Conservation (phyloP, 2,329 filamentous ascomycete species). For the Hymenoscyphus linearis region DNA sequence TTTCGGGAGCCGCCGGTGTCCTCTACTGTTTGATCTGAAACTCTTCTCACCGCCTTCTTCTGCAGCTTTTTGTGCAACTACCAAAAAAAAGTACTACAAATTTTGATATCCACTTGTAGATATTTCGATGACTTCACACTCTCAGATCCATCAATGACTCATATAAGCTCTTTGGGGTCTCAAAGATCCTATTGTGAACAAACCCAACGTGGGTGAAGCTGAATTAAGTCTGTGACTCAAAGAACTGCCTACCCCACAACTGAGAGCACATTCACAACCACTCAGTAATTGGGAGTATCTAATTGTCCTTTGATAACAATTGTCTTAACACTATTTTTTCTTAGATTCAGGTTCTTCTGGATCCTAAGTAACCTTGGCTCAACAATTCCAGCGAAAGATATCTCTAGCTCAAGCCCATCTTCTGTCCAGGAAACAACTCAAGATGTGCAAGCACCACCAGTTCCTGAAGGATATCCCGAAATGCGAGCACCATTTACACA, state of each 20-base stretch:
- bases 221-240: neutral
- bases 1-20: neutral
- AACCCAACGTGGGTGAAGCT: neutral
- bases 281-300: neutral
- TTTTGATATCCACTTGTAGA: neutral
- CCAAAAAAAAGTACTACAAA: neutral
- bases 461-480: conserved; percentile 66
- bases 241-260: neutral
- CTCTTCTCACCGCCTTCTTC: neutral
- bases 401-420: neutral
- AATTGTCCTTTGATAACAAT: neutral
- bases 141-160: neutral
- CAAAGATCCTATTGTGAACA: neutral
- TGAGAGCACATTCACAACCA: neutral
- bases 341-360: neutral
- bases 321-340: neutral
- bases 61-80: neutral
- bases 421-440: neutral
- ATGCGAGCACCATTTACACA: conserved; percentile 76
- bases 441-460: conserved; percentile 31
- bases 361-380: neutral
- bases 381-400: neutral
- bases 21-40: neutral
- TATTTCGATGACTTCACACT: neutral
- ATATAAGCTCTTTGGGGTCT: neutral